Conservation (phyloP, 2,329 filamentous ascomycete genomes). For the Apiospora phragmitis region DNA sequence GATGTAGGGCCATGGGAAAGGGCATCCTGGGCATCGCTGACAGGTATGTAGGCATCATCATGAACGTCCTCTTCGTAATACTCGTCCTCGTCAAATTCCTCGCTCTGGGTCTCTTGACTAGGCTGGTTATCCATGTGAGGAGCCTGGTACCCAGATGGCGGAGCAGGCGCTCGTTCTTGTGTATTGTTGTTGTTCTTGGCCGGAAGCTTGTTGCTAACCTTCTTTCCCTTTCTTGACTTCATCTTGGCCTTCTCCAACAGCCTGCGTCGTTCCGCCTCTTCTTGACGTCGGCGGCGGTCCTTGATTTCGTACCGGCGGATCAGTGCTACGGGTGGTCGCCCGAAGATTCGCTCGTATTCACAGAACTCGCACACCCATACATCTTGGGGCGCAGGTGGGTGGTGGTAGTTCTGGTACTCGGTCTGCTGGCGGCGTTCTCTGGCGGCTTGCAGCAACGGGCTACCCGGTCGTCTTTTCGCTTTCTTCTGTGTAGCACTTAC, state of each 20-base stretch:
- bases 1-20: neutral
- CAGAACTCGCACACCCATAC: constrained; percentile 98
- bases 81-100: constrained; percentile 40
- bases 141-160: constrained; percentile 23
- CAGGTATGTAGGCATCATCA: constrained; percentile 28
- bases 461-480: constrained; percentile 63
- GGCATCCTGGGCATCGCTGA: constrained; percentile 14
- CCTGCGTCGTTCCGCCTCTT: constrained; percentile 81
- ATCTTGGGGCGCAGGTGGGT: constrained; percentile 69
- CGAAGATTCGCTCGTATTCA: constrained; percentile 95
- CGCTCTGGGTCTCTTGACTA: constrained; percentile 30
- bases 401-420: constrained; percentile 73
- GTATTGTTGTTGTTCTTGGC: constrained; percentile 42
- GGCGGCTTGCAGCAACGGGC: constrained; percentile 74
- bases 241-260: constrained; percentile 91
- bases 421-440: constrained; percentile 76
- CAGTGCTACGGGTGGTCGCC: constrained; percentile 78
- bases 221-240: constrained; percentile 88
- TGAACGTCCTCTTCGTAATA: constrained; percentile 37
- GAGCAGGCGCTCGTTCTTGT: constrained; percentile 25
- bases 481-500: constrained; percentile 48
- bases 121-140: constrained; percentile 16
- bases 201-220: constrained; percentile 74
- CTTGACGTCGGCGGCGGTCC: constrained; percentile 79
- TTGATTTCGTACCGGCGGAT: constrained; percentile 94